Base-by-base conservation (phyloP, 2,329 filamentous ascomycete genomes). In the Fusarium staphyleae region DNA sequence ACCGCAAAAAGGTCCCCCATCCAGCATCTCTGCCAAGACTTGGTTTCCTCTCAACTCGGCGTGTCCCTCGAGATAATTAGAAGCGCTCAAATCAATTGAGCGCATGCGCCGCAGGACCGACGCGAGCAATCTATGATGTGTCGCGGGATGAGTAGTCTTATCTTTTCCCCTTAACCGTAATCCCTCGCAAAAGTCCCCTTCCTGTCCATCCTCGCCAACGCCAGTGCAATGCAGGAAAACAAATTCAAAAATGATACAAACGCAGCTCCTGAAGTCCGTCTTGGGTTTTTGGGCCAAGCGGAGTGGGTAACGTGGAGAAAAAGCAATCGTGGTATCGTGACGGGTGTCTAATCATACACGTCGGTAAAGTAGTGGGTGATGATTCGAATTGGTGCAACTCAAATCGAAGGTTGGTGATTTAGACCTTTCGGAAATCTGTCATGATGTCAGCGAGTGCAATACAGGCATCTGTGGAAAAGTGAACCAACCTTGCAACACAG, bases 401-500 rank as follows among this genome's bases (percentile, higher is more conserved):
- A 46, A 16, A 45, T 35, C 44, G 33, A 51, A 46, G 51, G 30
- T 22, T 46, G 29, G 42, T 55, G 60, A 44, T 28, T 63, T 78
- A 84, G 62, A 84, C 77, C 73, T 84, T 84, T 68, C 81, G 81
- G 76, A 84, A 84, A 72, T 84, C 81, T 82, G 18, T 0, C 0
- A 9, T 4, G 9, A 28, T 3, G 50, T 67, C 53, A 66, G 54
- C n/a, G 15, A 7, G 3, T 8, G 5, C 6, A n/a, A 10, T 1
- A 1, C 4, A 28, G 5, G 5, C 7, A 62, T 11, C 6, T 2
- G 4, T 22, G 3, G 61, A 4, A 3, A 10, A 29, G 28, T 6
- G 8, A 6, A 77, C 81, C 66, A 78, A 92, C 89, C 90, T 81
- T 92, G 90, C 71, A 96, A 81, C 79, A 96, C 93, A 73, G 93